Evolutionary conservation across 2,329 filamentous ascomycete genomes (phyloP), one percentile per base, ranked within the genome.

Genomic region (Coniochaeta ligniaria): DNA sequence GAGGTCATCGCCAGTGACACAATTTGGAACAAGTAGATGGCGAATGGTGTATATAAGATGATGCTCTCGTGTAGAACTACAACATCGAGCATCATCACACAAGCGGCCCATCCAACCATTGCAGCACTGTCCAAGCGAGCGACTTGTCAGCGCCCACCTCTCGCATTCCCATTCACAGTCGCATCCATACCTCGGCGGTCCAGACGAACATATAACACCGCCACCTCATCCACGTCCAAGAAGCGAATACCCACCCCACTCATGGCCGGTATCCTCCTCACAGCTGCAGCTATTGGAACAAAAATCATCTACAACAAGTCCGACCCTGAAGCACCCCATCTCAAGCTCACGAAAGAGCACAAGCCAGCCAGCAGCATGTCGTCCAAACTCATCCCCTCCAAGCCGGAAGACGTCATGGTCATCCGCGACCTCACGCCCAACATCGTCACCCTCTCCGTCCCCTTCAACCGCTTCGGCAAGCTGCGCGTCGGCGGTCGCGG

Each of bases 401-500:
- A 94, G 68, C 92, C 93, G 14, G 83, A 86, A 20, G 85, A 91
- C 69, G 87, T 95, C 64, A 96, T 96, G 89, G 91, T 96, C 63
- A 94, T 96, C 69, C 90, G 94, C 64, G 83, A 92, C 67, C 77
- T 98, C 67, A 91, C 90, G 1, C 89, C 91, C 16, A 87, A 89
- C 66, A 83, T 96, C 64, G 86, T 85, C 47, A 96, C 89, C 14
- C 82, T 92, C 67, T 93, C 90, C 11, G 83, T 92, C 2, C 95
- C 95, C 8, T 99, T 99, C 75, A 75, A 84, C 58, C 90, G 95
- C 55, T 90, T 91, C 69, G 92, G 92, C 58, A 80, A 78, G 57
- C 76, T 96, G 69, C 91, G 91, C 70, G 81, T 99, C 68, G 95
- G 95, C 60, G 94, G 92, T 54, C 83, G 95, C 69, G 93, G 86